Evolutionary conservation across 345 rosid genomes (phyloP), one percentile per base, ranked within the genome.

Genomic region (Luvunga scandens): DNA sequence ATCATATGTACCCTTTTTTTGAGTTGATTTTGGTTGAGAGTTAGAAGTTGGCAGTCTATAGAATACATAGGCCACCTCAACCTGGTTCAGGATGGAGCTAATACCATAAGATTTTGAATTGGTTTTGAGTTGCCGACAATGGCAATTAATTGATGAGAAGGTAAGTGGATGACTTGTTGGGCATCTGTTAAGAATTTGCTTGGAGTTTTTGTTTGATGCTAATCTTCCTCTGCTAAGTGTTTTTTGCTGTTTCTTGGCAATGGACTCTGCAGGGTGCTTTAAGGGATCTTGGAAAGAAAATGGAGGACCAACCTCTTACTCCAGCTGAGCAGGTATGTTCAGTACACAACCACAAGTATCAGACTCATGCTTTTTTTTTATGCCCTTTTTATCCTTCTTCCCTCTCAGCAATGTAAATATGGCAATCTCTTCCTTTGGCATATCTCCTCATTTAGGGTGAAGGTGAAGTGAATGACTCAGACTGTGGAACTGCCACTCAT

Each of bases 231-330:
- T 70, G 33, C 50, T 27, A 27, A 77, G 28, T 34, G 70, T 57
- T 28, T 9, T 10, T 6, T 30, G 39, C 67, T 22, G 25, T 63
- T n/a, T 67, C 59, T 48, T 60, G 69, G 24, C 53, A 66, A 66
- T 74, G 69, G 73, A 68, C 55, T 42, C 50, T 79, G 79, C 88
- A 91, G 93, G 96, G 96, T 60, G 85, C 90, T 65, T 68, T 91
- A 80, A 84, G 92, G 83, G 96, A 90, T 75, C 87, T 90, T 65
- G 84, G 91, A 36, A 91, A 86, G 85, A 90, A 85, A 84, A 68
- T 72, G 63, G 93, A 80, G 79, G 96, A 88, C 55, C 91, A 83
- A 82, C 66, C 91, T 69, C 78, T 77, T 22, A 71, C 83, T 63
- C 83, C 87, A 28, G 77, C 75, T 6, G 92, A 87, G 71, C 92